Percentiles rank a stretch among this genome's conserved stretches.
Evolutionary conservation across 129 eudicot species (phyloP).

Genomic region (Flaveria bidentis): DNA sequence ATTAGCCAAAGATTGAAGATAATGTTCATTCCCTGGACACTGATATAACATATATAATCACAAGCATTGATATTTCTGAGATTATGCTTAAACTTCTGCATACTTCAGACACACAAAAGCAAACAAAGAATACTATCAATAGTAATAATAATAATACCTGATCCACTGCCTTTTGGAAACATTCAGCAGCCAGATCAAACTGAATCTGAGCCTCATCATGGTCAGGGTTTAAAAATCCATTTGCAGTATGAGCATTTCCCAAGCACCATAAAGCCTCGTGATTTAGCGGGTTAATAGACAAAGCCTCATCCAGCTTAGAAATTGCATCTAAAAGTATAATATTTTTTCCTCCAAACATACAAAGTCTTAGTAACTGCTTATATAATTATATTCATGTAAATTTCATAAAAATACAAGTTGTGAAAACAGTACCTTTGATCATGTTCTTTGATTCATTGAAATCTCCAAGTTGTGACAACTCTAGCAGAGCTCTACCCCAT

Average conservation of each 20-base stretch:
- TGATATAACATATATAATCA: slow-evolving; percentile 21
- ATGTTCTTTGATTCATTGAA: slow-evolving; percentile 55
- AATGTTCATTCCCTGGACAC: slow-evolving; percentile 58
- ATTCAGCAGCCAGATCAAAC: slow-evolving; percentile 47
- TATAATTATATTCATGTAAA: too few relatives aligned
- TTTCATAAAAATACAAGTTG: neutral
- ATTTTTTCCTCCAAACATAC: too few relatives aligned
- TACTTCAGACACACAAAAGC: too few relatives aligned
- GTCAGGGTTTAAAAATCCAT: slow-evolving; percentile 52
- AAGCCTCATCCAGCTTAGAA: slow-evolving; percentile 60
- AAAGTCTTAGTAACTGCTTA: too few relatives aligned
- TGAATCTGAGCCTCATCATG: slow-evolving; percentile 44
- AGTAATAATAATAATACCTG: slow-evolving; percentile 33
- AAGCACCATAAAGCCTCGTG: slow-evolving; percentile 64
- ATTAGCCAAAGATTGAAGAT: slow-evolving; percentile 49
- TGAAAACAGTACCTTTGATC: slow-evolving; percentile 49
- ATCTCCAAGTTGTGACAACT: slow-evolving; percentile 63
- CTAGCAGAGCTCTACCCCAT: slow-evolving; percentile 94
- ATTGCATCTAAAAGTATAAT: slow-evolving; percentile 39
- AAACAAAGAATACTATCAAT: neutral
- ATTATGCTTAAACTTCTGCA: neutral
- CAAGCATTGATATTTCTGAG: neutral
- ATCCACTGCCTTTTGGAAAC: slow-evolving; percentile 53
- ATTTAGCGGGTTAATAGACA: slow-evolving; percentile 47
- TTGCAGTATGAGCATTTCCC: slow-evolving; percentile 57